Conservation (phyloP, 2,329 filamentous ascomycete genomes). For the Bipolaris victoriae region DNA sequence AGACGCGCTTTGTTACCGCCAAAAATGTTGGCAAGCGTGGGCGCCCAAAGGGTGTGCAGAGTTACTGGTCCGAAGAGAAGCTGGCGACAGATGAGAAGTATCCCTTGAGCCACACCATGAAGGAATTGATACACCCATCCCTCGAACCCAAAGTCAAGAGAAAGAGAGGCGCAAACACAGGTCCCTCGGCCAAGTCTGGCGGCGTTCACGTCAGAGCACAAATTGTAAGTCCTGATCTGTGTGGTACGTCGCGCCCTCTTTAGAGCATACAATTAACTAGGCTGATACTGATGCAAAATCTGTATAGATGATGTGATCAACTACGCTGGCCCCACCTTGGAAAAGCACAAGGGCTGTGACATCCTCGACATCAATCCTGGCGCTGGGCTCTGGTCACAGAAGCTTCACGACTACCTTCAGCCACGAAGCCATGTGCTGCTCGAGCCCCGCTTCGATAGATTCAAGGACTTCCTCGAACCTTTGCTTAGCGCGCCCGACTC, state of each 20-base stretch:
- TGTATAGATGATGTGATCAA: constrained; percentile 69
- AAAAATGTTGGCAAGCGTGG: constrained; percentile 1
- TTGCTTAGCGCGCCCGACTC: constrained; percentile 50
- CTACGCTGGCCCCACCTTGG: constrained; percentile 72
- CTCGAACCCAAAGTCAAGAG: constrained; percentile 7
- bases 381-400: constrained; percentile 75
- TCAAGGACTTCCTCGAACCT: constrained; percentile 64
- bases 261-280: constrained; percentile 3
- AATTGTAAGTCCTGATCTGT: constrained; percentile 54
- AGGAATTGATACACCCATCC: constrained; percentile 16
- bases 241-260: constrained; percentile 48
- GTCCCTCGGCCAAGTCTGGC: background rate
- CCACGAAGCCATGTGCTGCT: constrained; percentile 84
- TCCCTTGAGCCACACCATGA: constrained; percentile 20
- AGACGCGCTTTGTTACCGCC: constrained; percentile 9
- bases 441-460: constrained; percentile 69
- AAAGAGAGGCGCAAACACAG: constrained; percentile 2
- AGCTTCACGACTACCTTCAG: constrained; percentile 74
- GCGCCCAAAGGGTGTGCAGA: constrained; percentile 1
- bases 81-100: constrained; percentile 23
- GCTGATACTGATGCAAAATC: constrained; percentile 15
- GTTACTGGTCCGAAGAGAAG: constrained; percentile 23
- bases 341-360: constrained; percentile 77
- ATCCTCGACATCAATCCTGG: constrained; percentile 88
- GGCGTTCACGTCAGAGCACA: constrained; percentile 33